Evolutionary conservation across 2,329 filamentous ascomycete genomes (phyloP).

Genomic region (Beauveria asiatica): DNA sequence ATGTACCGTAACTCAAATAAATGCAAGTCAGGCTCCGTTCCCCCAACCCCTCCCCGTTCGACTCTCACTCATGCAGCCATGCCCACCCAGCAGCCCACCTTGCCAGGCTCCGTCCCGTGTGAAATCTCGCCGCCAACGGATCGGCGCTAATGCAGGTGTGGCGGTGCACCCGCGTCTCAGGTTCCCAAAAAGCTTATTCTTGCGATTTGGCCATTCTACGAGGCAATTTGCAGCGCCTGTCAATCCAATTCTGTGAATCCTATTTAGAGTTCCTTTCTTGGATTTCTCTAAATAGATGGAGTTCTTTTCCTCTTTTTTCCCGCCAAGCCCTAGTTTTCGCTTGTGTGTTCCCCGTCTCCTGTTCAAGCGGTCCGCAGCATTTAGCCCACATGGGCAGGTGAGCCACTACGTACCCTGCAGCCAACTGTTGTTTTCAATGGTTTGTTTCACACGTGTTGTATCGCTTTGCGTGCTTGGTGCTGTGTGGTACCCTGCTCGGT

Average conservation of each 20-base stretch:
- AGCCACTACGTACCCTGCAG: not conserved
- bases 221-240: not conserved
- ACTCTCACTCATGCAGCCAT: not conserved
- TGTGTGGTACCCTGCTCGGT: not conserved
- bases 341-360: no score
- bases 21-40: not conserved
- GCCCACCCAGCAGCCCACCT: no score
- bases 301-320: no score
- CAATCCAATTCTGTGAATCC: not conserved
- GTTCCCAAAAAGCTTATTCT: not conserved
- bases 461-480: not conserved
- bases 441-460: not conserved
- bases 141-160: conserved; percentile 31
- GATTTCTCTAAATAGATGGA: not conserved
- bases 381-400: not conserved
- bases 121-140: conserved; percentile 17
- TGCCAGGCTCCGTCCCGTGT: conserved; percentile 1
- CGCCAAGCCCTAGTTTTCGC: no score
- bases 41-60: not conserved
- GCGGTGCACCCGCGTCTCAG: conserved; percentile 23
- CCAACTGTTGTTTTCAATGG: not conserved
- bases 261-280: not conserved
- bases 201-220: not conserved
- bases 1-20: not conserved
- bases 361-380: no score